Conservation (phyloP, 1,284 basidiomycete genomes). For the Marasmius fiardii region DNA sequence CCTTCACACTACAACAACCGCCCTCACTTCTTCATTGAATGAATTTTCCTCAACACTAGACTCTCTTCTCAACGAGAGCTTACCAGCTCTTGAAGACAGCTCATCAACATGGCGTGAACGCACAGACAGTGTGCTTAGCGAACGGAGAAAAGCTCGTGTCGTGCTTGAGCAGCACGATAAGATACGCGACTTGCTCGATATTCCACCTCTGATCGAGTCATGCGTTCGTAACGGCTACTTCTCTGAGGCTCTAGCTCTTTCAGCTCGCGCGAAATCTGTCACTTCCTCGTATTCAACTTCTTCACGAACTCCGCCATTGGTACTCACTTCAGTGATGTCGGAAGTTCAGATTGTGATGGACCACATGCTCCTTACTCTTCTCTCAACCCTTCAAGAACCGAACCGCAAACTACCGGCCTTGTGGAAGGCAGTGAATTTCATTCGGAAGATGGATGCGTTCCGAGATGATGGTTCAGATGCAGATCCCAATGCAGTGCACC, state of each 20-base stretch:
- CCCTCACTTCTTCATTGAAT: conserved; percentile 62
- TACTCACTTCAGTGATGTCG: conserved; percentile 58
- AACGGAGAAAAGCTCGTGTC: conserved; percentile 70
- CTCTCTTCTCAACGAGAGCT: conserved; percentile 56
- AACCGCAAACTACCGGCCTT: conserved; percentile 83
- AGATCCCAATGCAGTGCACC: conserved; percentile 25
- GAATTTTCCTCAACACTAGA: conserved; percentile 67
- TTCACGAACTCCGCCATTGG: conserved; percentile 33
- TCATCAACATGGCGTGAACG: conserved; percentile 57
- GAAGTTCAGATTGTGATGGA: conserved; percentile 75
- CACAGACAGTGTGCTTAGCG: conserved; percentile 40
- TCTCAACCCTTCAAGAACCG: conserved; percentile 78
- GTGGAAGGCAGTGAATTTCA: conserved; percentile 83
- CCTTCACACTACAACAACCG: conserved; percentile 70
- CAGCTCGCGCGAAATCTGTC: conserved; percentile 56
- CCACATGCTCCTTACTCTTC: conserved; percentile 74
- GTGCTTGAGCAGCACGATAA: conserved; percentile 91
- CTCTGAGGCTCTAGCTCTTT: conserved; percentile 83
- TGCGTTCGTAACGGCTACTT: conserved; percentile 91
- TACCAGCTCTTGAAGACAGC: conserved; percentile 71
- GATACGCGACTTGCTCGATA: conserved; percentile 85
- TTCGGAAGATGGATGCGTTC: conserved; percentile 71
- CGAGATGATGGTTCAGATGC: conserved; percentile 9
- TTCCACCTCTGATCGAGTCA: conserved; percentile 87
- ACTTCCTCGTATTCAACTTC: conserved; percentile 20